These are phyloP conservation scores for Nepenthes gracilis DNA, from an alignment of 148 eudicot genomes.

Conservation along the genomic window DNA sequence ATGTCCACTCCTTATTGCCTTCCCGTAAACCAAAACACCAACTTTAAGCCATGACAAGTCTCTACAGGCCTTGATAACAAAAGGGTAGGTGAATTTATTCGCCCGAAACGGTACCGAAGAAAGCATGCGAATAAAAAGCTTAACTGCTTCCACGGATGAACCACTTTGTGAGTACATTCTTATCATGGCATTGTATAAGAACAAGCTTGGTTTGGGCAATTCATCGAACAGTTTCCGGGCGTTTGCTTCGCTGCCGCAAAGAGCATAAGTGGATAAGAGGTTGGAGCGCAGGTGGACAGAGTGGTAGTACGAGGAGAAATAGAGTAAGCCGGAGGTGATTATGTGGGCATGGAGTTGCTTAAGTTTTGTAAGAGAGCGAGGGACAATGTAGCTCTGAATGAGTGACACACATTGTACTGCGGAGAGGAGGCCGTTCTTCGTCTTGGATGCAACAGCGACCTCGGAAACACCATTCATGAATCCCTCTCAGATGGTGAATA, in stretches of 20 bases:
- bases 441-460: neutral
- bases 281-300: slow-evolving; percentile 21
- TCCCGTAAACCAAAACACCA: slow-evolving; percentile 43
- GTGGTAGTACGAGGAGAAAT: slow-evolving; percentile 10
- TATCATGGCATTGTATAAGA: slow-evolving; percentile 31
- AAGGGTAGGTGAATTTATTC: slow-evolving; percentile 38
- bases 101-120: slow-evolving; percentile 13
- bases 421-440: slow-evolving; percentile 15
- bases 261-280: slow-evolving; percentile 26
- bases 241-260: slow-evolving; percentile 16
- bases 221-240: slow-evolving; percentile 45
- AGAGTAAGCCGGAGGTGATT: slow-evolving; percentile 32
- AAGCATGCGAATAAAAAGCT: slow-evolving; percentile 29
- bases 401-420: slow-evolving; percentile 24
- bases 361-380: slow-evolving; percentile 32
- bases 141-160: slow-evolving; percentile 16
- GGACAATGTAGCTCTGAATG: slow-evolving; percentile 26
- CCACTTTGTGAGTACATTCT: slow-evolving; percentile 30
- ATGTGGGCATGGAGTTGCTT: slow-evolving; percentile 35
- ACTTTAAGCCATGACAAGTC: slow-evolving; percentile 23
- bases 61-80: slow-evolving; percentile 56
- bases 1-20: slow-evolving; percentile 29
- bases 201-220: slow-evolving; percentile 26
- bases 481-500: no score
- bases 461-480: no score